These are phyloP conservation scores for Yamadazyma akitaensis DNA, from an alignment of 805 yeast genomes.

Conservation along the genomic window DNA sequence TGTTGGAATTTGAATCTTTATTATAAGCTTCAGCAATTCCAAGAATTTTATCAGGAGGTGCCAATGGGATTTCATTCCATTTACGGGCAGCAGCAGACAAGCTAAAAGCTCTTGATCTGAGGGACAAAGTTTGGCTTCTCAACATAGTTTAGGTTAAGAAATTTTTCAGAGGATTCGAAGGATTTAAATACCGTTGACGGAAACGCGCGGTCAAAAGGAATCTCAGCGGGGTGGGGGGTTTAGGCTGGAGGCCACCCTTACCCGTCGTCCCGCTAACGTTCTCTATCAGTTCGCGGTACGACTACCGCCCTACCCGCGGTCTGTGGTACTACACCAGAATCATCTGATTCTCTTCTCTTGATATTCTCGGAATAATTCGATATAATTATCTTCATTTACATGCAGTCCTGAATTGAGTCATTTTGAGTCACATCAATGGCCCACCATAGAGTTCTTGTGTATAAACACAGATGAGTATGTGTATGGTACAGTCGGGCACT, in stretches of 20 bases:
- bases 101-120: constrained; percentile 13
- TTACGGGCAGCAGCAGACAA: constrained; percentile 9
- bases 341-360: neutral
- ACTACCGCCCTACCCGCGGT: neutral
- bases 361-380: neutral
- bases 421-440: no score
- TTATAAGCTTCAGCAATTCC: constrained; percentile 75
- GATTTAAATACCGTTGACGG: constrained; percentile 8
- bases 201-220: constrained; percentile 7
- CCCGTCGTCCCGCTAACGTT: no score
- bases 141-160: constrained; percentile 3
- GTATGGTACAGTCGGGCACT: no score
- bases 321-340: neutral
- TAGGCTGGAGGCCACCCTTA: no score
- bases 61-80: constrained; percentile 42
- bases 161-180: neutral
- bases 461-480: no score
- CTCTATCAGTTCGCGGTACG: no score
- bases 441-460: no score
- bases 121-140: constrained; percentile 1
- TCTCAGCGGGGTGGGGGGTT: neutral
- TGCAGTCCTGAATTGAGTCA: no score
- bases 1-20: constrained; percentile 56
- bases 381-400: no score
- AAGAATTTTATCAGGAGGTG: constrained; percentile 83